phyloP scores from a whole-genome alignment of 2,329 filamentous ascomycete species.

The Pseudogymnoascus pannorum region DNA sequence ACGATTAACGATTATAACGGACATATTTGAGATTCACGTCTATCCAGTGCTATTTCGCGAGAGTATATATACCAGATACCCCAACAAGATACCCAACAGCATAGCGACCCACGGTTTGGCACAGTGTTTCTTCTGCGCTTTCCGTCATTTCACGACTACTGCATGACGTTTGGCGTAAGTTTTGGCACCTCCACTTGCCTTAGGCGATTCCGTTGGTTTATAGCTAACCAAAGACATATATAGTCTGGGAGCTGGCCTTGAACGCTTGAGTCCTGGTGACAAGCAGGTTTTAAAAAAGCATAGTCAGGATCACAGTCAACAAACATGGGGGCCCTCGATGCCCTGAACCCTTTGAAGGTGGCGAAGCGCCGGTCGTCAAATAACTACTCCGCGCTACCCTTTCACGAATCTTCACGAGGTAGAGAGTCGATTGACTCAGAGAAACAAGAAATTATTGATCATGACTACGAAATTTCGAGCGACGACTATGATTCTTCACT shows the following conservation, averaged over 20 bases:
- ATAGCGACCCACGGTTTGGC: neutral
- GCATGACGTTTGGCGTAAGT: slow-evolving; percentile 7
- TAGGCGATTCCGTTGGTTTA: neutral
- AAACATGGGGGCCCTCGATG: slow-evolving; percentile 41
- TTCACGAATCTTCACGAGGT: slow-evolving; percentile 9
- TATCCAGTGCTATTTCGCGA: neutral
- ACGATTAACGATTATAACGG: slow-evolving; percentile 6
- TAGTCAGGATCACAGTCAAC: slow-evolving; percentile 13
- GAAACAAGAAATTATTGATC: slow-evolving; percentile 19
- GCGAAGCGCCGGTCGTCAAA: slow-evolving; percentile 24
- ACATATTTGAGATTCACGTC: neutral
- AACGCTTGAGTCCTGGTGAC: slow-evolving; percentile 4
- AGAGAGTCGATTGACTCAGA: slow-evolving; percentile 21
- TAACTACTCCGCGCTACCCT: slow-evolving; percentile 18
- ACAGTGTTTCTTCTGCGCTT: neutral
- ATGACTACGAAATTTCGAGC: slow-evolving; percentile 39
- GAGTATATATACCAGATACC: neutral
- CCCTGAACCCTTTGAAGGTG: slow-evolving; percentile 36
- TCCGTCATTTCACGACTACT: slow-evolving; percentile 1
- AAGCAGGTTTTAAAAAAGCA: neutral
- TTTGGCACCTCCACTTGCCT: neutral
- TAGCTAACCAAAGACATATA: slow-evolving; percentile 4
- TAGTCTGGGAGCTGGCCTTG: slow-evolving; percentile 2
- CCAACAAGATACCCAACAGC: neutral
- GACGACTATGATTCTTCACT: slow-evolving; percentile 36